Base-by-base conservation (phyloP, 2,329 filamentous ascomycete species). In the Talaromyces sp. region DNA sequence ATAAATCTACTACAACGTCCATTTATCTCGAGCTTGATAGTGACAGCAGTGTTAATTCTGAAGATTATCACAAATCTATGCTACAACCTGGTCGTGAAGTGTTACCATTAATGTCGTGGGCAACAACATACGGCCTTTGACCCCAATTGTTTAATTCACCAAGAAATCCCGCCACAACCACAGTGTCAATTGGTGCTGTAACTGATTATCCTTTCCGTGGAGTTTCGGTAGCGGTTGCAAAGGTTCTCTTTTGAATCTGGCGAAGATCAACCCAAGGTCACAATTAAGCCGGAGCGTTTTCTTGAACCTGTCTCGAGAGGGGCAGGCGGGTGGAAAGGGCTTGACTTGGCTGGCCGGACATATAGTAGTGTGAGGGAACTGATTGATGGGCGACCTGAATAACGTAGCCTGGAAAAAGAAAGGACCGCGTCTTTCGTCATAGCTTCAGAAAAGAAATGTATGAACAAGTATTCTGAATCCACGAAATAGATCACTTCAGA, bases 241-340 rank as follows among this genome's bases (percentile, higher is more conserved):
- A 82, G 82, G 83, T 83, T 87, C 89, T 85, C 82, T 55, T 55
- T 55, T 53, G 77, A 69, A 73, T 75, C 76, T 84, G 90, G 91
- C 92, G 89, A 82, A 96, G 84, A 96, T 77, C 75, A 85, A 84
- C 75, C 63, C 57, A 68, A 71, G 89, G 91, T 91, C 90, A 88
- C 91, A 89, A 96, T 95, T 96, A 96, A 97, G 93, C 93, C 92
- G 93, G 93, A 96, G 92, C 90, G 86, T 85, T 87, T 88, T 87
- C 86, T 93, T 88, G 84, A 90, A 87, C 86, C 86, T 82, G 81
- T 81, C 79, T 85, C 81, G 90, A 96, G 79, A 96, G 89, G 85
- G 81, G 75, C 75, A 78, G 86, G 86, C 89, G 90, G 88, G 86
- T 96, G 89, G 91, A 88, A 86, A 87, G 84, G 81, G 91, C 85